Evolutionary conservation across 495 filamentous ascomycete genomes (phyloP).

Genomic region (Aspergillus haitiensis): DNA sequence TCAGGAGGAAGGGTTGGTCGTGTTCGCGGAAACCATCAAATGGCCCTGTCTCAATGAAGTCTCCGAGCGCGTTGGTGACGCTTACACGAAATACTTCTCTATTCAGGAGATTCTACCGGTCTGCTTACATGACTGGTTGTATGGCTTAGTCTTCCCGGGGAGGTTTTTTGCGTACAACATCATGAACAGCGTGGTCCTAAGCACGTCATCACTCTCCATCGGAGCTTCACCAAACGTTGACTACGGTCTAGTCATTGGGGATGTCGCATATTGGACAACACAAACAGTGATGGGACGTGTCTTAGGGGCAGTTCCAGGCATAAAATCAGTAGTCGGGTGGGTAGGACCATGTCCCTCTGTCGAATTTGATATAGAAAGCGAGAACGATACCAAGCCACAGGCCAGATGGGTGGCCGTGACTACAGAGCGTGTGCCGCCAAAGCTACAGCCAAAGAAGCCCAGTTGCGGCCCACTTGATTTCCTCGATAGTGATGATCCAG

Average conservation of each 20-base stretch:
- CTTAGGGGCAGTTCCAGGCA: background rate
- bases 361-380: background rate
- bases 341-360: conserved; percentile 1
- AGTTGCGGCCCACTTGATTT: background rate
- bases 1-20: conserved; percentile 4
- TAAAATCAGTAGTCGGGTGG: background rate
- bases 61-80: background rate
- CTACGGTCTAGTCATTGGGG: background rate
- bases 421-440: background rate
- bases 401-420: background rate
- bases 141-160: background rate
- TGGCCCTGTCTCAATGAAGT: background rate
- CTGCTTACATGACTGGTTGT: conserved; percentile 3
- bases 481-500: background rate
- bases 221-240: background rate
- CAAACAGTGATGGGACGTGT: background rate
- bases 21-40: conserved; percentile 1
- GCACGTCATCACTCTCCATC: background rate
- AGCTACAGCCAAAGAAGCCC: background rate
- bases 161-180: background rate
- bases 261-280: conserved; percentile 1
- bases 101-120: background rate
- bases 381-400: background rate
- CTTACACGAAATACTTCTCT: background rate
- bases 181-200: background rate